Evolutionary conservation across 768 basidiomycete species (phyloP), one percentile per base, ranked within the genome.

Genomic region (Tulasnella sp.): DNA sequence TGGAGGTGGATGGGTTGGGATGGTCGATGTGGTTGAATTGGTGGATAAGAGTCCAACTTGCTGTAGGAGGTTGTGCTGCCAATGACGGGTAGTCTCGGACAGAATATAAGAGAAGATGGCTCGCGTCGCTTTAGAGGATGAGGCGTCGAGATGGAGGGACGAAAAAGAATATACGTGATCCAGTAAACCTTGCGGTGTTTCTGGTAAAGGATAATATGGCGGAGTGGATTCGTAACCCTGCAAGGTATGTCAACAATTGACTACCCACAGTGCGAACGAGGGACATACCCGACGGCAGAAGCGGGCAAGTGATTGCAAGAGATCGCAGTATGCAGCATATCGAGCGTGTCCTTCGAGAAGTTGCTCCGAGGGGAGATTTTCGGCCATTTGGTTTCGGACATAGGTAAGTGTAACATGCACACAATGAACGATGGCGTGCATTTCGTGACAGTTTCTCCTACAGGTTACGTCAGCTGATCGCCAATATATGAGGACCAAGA

Each of bases 381-480:
- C 19, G 3, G 71, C 40, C 12, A 65, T 58, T 3, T 59, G 48
- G 52, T 66, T 66, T 4, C 80, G 76, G 32, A 84, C 65, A 61
- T 72, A 76, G 3, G 69, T 66, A 1, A 84, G 68, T 2, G 77
- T 71, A 0, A 77, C 77, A 2, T 82, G 78, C 3, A 86, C 69
- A 0, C 78, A 73, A 65, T 87, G 83, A 0, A 77, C 75, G 61
- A 86, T 81, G 2, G 85, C 80, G 64, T 84, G 78, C 14, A 80
- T 70, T 7, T 75, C 76, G 57, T 74, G 73, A 42, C 67, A 70
- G 7, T 71, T 67, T 58, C 70, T 73, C 61, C 78, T 3, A 29
- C 21, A 39, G 32, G 32, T 12, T 17, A 49, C 14, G 19, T 52
- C 23, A 51, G 62, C 23, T 41, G 61, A 49, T 54, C 48, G 59